A percentile compares a stretch with the other conserved stretches of the same genome.
Conservation (phyloP, 192 early-diverging fungal genomes). For the Martensiomyces pterosporus region DNA sequence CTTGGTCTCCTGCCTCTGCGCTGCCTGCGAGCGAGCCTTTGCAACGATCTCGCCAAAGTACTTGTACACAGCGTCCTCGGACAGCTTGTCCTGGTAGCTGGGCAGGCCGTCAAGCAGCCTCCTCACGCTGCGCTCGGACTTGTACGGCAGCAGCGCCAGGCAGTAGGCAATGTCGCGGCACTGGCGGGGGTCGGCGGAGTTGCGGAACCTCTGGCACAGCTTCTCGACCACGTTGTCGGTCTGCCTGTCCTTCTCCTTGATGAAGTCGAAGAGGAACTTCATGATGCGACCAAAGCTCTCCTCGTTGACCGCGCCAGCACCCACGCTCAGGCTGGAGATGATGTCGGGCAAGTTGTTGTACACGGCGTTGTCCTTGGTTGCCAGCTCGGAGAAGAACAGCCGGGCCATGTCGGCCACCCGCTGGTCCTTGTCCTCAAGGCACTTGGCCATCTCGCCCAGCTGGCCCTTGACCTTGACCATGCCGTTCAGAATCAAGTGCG, state of each 20-base stretch:
- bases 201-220: conserved; percentile 90
- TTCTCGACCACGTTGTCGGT: conserved; percentile 95
- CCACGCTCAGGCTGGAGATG: conserved; percentile 82
- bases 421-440: conserved; percentile 80
- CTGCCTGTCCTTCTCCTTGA: conserved; percentile 88
- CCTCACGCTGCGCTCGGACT: conserved; percentile 80
- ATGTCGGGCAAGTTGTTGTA: conserved; percentile 99
- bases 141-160: conserved; percentile 83
- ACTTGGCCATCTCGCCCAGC: conserved; percentile 97
- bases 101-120: conserved; percentile 81
- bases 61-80: conserved; percentile 81
- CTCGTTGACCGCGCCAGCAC: conserved; percentile 68
- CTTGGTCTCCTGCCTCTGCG: conserved; percentile 76
- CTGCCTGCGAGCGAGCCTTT: conserved; percentile 57
- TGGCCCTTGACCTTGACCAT: conserved; percentile 99
- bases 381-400: conserved; percentile 94
- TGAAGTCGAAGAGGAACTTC: conserved; percentile 94
- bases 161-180: conserved; percentile 95
- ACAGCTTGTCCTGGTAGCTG: conserved; percentile 87
- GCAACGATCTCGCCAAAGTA: conserved; percentile 78
- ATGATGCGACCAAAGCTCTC: conserved; percentile 84
- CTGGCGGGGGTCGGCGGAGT: conserved; percentile 60
- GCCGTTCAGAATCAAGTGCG: conserved; percentile 95
- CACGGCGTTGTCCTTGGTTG: conserved; percentile 95
- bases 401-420: conserved; percentile 90